Conservation (phyloP, 2,329 filamentous ascomycete species). For the Hawksworthiomyces lignivorus region DNA sequence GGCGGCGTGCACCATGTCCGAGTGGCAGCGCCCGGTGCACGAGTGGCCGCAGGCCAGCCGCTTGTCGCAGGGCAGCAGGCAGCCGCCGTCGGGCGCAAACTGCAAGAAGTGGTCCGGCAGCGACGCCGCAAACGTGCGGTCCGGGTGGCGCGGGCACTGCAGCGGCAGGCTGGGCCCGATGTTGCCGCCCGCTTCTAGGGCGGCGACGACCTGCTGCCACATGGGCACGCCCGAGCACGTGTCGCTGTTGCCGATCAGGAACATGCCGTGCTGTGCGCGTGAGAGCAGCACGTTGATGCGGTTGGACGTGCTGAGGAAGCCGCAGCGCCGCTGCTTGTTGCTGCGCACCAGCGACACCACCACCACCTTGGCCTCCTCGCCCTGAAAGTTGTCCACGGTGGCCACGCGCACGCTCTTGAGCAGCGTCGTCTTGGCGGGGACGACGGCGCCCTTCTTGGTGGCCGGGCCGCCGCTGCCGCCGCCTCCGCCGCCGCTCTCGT, state of each 20-base stretch:
- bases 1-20: slow-evolving; percentile 36
- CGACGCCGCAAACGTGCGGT: slow-evolving; percentile 41
- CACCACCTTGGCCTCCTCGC: slow-evolving; percentile 66
- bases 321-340: slow-evolving; percentile 49
- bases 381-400: slow-evolving; percentile 71
- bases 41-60: slow-evolving; percentile 40
- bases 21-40: slow-evolving; percentile 40
- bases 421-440: slow-evolving; percentile 32
- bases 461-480: too few species aligned
- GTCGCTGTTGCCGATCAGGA: slow-evolving; percentile 58
- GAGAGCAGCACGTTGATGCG: slow-evolving; percentile 63
- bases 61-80: slow-evolving; percentile 41
- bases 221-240: slow-evolving; percentile 52
- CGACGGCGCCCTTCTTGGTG: too few species aligned
- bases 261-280: slow-evolving; percentile 62
- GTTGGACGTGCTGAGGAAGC: slow-evolving; percentile 60
- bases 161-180: slow-evolving; percentile 46
- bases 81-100: slow-evolving; percentile 56
- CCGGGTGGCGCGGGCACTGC: slow-evolving; percentile 52
- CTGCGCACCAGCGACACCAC: slow-evolving; percentile 65
- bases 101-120: slow-evolving; percentile 49
- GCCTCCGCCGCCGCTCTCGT: too few species aligned
- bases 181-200: slow-evolving; percentile 37
- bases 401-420: slow-evolving; percentile 46
- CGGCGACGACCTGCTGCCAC: slow-evolving; percentile 53